These are phyloP conservation scores for Pistacia integerrima DNA, from an alignment of 345 rosid genomes.

Conservation along the genomic window DNA sequence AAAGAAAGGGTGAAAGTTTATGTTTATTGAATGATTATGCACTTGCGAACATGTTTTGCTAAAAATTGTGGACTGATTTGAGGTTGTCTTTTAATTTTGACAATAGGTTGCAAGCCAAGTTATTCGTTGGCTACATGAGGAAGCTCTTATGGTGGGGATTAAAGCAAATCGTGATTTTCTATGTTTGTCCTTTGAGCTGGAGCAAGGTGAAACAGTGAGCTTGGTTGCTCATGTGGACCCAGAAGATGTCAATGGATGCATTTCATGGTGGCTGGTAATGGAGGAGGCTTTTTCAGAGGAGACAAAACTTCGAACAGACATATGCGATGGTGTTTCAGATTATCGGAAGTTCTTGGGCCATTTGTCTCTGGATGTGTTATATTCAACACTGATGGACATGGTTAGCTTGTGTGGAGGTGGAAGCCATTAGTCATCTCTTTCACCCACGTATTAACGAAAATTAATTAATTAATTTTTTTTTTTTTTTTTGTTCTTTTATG, in stretches of 20 bases:
- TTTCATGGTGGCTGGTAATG: conserved; percentile 92
- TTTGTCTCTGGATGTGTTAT: conserved; percentile 66
- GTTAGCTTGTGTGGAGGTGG: conserved; percentile 67
- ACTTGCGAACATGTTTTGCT: background rate
- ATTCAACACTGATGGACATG: conserved; percentile 75
- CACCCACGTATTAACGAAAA: background rate
- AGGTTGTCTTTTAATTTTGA: conserved; percentile 17
- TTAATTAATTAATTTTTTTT: background rate
- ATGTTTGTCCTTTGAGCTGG: conserved; percentile 77
- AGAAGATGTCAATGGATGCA: conserved; percentile 66
- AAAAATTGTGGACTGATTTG: background rate
- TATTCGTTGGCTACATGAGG: conserved; percentile 90
- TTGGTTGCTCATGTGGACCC: conserved; percentile 87
- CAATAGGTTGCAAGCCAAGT: conserved; percentile 89
- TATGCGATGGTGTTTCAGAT: conserved; percentile 49
- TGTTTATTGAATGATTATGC: background rate
- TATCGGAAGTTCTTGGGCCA: conserved; percentile 73
- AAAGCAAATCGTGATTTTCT: conserved; percentile 77
- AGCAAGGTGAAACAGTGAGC: conserved; percentile 79
- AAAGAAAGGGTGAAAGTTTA: background rate
- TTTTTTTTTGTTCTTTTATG: background rate
- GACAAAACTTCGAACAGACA: conserved; percentile 44
- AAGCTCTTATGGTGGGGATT: conserved; percentile 78
- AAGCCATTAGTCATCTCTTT: conserved; percentile 22
- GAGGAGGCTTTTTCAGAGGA: conserved; percentile 73